Percentiles rank a stretch among this genome's conserved stretches.
These are phyloP conservation scores for Colletotrichum falcatum DNA, from an alignment of 2,329 filamentous ascomycete species.

Conservation along the genomic window DNA sequence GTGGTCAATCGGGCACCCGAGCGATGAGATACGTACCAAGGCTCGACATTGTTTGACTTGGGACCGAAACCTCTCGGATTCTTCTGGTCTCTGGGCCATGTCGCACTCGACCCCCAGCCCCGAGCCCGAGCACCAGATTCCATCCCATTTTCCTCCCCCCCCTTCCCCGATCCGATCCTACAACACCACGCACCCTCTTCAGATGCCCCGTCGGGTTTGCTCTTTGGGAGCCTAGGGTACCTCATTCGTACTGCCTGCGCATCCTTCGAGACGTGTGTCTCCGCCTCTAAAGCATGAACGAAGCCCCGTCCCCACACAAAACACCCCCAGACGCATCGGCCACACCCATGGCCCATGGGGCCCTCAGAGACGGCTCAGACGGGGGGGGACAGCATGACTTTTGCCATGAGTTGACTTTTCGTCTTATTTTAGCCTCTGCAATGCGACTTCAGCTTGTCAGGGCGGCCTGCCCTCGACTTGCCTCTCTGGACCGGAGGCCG, in stretches of 20 bases:
- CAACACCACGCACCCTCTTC: slow-evolving; percentile 17
- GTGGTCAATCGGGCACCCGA: too few relatives aligned
- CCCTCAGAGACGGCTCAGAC: slow-evolving; percentile 16
- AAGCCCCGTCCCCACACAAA: slow-evolving; percentile 33
- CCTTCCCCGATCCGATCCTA: slow-evolving; percentile 3
- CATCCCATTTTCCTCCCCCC: slow-evolving; percentile 35
- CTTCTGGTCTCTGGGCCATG: too few relatives aligned
- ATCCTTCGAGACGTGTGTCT: slow-evolving; percentile 30
- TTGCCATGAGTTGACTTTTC: slow-evolving; percentile 28
- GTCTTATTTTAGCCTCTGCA: not conserved
- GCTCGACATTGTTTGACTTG: not conserved
- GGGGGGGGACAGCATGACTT: slow-evolving; percentile 36
- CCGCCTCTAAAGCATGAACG: slow-evolving; percentile 35
- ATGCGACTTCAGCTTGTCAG: slow-evolving; percentile 27
- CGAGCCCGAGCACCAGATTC: too few relatives aligned
- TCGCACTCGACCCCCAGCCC: too few relatives aligned
- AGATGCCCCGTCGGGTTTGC: slow-evolving; percentile 32
- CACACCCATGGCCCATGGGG: too few relatives aligned
- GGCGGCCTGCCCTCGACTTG: slow-evolving; percentile 7
- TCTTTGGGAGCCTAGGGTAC: too few relatives aligned
- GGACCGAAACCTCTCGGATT: slow-evolving; percentile 7
- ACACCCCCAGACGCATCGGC: slow-evolving; percentile 34
- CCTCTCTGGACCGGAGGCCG: slow-evolving; percentile 15
- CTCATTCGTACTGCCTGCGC: too few relatives aligned
- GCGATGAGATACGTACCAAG: too few relatives aligned